A percentile compares a stretch with the other conserved stretches of the same genome.
Conservation (phyloP, 2,329 filamentous ascomycete genomes). For the Didymella pomorum region DNA sequence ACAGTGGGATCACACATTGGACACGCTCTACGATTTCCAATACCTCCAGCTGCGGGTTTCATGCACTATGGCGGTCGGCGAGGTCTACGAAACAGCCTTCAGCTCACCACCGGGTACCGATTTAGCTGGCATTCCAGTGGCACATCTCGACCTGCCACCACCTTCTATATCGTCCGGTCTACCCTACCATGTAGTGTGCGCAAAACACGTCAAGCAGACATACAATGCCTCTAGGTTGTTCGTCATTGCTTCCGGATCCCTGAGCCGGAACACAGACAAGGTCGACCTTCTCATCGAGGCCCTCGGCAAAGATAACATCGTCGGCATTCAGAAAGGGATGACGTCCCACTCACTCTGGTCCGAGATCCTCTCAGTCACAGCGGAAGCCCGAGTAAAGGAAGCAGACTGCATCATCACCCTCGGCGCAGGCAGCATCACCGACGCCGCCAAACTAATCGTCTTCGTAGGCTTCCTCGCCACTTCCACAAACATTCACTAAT, state of each 20-base stretch:
- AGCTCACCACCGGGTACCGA: background rate
- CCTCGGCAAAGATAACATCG: slow-evolving; percentile 53
- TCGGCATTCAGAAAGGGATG: slow-evolving; percentile 60
- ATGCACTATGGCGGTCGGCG: slow-evolving; percentile 8
- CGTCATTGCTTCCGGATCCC: slow-evolving; percentile 60
- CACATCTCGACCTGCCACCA: slow-evolving; percentile 22
- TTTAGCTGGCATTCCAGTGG: slow-evolving; percentile 17
- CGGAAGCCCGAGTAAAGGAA: slow-evolving; percentile 49
- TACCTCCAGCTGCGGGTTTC: too few relatives aligned
- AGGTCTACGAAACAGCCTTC: background rate
- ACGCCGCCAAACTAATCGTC: slow-evolving; percentile 63
- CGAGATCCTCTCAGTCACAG: slow-evolving; percentile 59
- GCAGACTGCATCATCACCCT: slow-evolving; percentile 52
- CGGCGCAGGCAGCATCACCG: slow-evolving; percentile 61
- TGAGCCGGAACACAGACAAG: slow-evolving; percentile 57
- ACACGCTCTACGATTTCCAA: background rate
- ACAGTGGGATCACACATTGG: background rate
- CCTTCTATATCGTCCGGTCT: slow-evolving; percentile 59
- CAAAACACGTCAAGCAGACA: slow-evolving; percentile 55
- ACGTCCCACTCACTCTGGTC: slow-evolving; percentile 63
- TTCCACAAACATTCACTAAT: background rate
- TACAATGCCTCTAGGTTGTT: slow-evolving; percentile 59
- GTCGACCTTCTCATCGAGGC: slow-evolving; percentile 54
- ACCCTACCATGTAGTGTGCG: slow-evolving; percentile 56
- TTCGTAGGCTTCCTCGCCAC: slow-evolving; percentile 40